Percentiles rank a stretch among this genome's conserved stretches.
phyloP scores from a whole-genome alignment of 805 yeast genomes.

The Barnettozyma vustinii region DNA sequence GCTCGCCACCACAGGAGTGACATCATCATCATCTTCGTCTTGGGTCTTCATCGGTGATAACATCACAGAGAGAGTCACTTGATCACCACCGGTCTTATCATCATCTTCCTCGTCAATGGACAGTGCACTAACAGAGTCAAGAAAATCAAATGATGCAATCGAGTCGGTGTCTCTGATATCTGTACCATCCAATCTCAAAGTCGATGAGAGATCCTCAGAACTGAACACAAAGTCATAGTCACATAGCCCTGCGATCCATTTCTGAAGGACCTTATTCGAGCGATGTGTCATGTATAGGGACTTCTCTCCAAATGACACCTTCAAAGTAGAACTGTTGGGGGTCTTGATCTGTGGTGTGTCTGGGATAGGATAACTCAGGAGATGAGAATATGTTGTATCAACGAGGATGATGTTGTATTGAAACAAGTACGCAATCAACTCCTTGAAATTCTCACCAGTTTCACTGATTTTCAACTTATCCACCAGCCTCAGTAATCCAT shows the following conservation, averaged over 20 bases:
- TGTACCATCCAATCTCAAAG: constrained; percentile 19
- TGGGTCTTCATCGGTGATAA: constrained; percentile 19
- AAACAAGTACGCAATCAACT: constrained; percentile 31
- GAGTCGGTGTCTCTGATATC: constrained; percentile 13
- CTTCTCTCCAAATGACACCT: constrained; percentile 12
- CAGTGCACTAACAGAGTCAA: not conserved
- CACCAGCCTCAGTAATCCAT: constrained; percentile 32
- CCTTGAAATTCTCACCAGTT: constrained; percentile 23
- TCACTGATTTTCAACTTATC: constrained; percentile 29
- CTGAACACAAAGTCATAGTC: constrained; percentile 28
- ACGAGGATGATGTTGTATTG: constrained; percentile 20
- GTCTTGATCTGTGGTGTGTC: constrained; percentile 14
- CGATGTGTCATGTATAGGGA: constrained; percentile 23
- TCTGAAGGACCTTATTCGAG: constrained; percentile 30
- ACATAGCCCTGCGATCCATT: constrained; percentile 37
- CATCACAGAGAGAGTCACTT: constrained; percentile 18
- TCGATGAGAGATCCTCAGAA: constrained; percentile 27
- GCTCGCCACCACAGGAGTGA: not conserved
- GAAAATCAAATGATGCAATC: constrained; percentile 4
- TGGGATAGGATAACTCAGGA: constrained; percentile 4
- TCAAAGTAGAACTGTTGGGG: constrained; percentile 20
- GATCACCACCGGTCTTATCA: constrained; percentile 8
- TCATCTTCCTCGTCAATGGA: not conserved
- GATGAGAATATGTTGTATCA: constrained; percentile 6
- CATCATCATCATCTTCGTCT: constrained; percentile 10